Evolutionary conservation across 306 rosid species (phyloP).

Genomic region (Quercus alba): DNA sequence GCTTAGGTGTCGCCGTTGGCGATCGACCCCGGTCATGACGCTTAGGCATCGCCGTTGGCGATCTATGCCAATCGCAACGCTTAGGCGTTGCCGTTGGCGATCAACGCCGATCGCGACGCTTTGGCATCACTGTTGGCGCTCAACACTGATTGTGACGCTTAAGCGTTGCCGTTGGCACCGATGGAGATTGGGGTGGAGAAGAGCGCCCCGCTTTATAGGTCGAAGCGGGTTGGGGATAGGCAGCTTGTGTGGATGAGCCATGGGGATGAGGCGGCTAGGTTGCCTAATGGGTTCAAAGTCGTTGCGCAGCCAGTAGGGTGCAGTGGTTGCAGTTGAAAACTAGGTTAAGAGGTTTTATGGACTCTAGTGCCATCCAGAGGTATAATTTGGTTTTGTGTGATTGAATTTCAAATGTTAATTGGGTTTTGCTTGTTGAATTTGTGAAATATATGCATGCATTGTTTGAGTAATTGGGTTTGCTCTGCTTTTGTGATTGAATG

Average conservation of each 20-base stretch:
- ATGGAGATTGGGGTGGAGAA: constrained; percentile 65
- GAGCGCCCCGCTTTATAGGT: constrained; percentile 40
- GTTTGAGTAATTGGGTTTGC: no score
- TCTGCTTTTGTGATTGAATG: no score
- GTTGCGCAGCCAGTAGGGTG: constrained; percentile 81
- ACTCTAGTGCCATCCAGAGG: constrained; percentile 98
- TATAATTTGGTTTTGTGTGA: constrained; percentile 1
- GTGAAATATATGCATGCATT: neutral
- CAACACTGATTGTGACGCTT: no score
- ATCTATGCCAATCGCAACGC: no score
- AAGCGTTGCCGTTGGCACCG: no score
- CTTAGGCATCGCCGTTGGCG: no score
- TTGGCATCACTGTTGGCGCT: neutral
- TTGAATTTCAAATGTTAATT: neutral
- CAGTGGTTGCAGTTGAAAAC: constrained; percentile 64
- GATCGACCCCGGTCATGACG: no score
- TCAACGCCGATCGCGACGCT: no score
- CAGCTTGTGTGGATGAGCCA: constrained; percentile 97
- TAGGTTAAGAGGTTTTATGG: constrained; percentile 60
- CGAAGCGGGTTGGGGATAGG: constrained; percentile 39
- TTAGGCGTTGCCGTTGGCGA: no score
- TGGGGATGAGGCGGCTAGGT: constrained; percentile 69
- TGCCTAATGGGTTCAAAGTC: constrained; percentile 67
- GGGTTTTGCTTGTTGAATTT: neutral
- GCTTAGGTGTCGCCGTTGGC: no score